phyloP scores from a whole-genome alignment of 345 rosid genomes.

The Iberis pinnata region DNA sequence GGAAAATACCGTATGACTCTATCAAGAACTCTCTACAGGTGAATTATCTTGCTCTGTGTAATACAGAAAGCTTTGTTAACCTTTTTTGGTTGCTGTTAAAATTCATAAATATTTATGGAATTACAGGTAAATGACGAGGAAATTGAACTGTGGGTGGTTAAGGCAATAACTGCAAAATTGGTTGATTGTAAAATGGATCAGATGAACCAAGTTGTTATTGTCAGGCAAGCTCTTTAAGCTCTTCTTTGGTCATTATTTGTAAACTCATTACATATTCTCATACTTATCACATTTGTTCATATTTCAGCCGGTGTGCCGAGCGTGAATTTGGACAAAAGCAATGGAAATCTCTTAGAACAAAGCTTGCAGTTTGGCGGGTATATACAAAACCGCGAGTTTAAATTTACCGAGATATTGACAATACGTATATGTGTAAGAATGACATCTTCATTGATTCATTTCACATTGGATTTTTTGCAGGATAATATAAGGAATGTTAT shows the following conservation, averaged over 20 bases:
- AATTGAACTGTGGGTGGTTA: conserved; percentile 86
- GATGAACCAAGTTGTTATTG: conserved; percentile 80
- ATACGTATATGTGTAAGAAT: no score
- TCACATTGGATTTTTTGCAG: conserved; percentile 40
- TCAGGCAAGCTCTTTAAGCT: no score
- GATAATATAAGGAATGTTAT: conserved; percentile 61
- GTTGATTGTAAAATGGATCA: conserved; percentile 90
- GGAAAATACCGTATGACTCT: conserved; percentile 59
- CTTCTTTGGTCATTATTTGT: no score
- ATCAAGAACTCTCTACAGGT: conserved; percentile 77
- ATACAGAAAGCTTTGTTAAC: background rate
- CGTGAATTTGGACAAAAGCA: conserved; percentile 70
- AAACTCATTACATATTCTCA: no score
- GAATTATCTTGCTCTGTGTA: background rate
- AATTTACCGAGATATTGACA: no score
- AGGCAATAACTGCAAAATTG: conserved; percentile 75
- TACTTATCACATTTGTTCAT: conserved; percentile 9
- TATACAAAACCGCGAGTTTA: background rate
- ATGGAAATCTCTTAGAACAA: conserved; percentile 65
- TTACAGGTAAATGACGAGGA: conserved; percentile 69
- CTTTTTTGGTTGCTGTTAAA: conserved; percentile 7
- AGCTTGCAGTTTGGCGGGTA: conserved; percentile 84
- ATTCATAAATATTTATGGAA: background rate
- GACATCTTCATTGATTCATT: background rate
- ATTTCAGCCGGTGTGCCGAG: conserved; percentile 59